These are phyloP conservation scores for Aspergillus kassunensis DNA, from an alignment of 495 filamentous ascomycete genomes.

Conservation along the genomic window DNA sequence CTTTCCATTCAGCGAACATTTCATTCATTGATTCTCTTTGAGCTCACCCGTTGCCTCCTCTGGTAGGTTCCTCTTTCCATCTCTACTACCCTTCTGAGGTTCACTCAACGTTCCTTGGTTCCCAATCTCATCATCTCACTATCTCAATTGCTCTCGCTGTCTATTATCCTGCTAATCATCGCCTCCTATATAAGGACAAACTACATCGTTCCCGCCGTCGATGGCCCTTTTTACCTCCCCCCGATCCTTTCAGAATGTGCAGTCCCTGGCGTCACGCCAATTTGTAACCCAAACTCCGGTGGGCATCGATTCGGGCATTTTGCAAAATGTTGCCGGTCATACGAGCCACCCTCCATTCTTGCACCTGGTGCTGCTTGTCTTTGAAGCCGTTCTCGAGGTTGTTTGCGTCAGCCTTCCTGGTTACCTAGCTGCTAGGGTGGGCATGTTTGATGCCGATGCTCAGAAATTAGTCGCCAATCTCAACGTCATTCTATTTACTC, in stretches of 20 bases:
- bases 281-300: conserved; percentile 31
- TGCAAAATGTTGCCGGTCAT: conserved; percentile 28
- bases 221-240: conserved; percentile 57
- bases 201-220: conserved; percentile 12
- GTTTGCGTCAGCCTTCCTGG: conserved; percentile 92
- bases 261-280: conserved; percentile 27
- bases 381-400: conserved; percentile 94
- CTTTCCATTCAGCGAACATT: neutral
- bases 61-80: conserved; percentile 12
- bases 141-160: neutral
- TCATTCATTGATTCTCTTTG: neutral
- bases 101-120: neutral
- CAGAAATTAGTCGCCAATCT: conserved; percentile 96
- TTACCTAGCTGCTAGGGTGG: conserved; percentile 85
- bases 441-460: conserved; percentile 88
- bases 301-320: conserved; percentile 26
- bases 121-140: neutral
- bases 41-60: neutral
- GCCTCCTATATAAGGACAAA: neutral
- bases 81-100: no score
- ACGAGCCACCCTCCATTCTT: conserved; percentile 62
- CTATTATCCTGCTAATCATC: neutral
- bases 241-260: conserved; percentile 59
- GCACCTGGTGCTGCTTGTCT: conserved; percentile 80
- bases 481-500: conserved; percentile 91